Evolutionary conservation across 2,329 filamentous ascomycete genomes (phyloP).

Genomic region (Fusarium tuaranense): DNA sequence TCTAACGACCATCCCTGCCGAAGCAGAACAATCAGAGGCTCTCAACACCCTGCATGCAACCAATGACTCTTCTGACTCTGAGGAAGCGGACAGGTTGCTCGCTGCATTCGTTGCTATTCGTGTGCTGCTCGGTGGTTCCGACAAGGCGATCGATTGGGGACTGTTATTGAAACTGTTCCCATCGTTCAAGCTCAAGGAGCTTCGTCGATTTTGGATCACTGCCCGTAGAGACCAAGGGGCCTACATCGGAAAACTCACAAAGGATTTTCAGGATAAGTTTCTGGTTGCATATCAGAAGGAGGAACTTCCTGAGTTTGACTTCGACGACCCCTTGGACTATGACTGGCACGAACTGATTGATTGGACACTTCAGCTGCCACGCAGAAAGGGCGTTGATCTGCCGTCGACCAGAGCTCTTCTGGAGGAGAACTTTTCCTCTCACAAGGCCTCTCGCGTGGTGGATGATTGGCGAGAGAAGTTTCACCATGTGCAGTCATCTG

Average conservation of each 20-base stretch:
- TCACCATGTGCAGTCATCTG: constrained; percentile 64
- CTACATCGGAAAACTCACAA: constrained; percentile 65
- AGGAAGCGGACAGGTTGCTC: constrained; percentile 54
- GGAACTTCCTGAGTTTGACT: constrained; percentile 72
- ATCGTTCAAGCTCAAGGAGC: constrained; percentile 59
- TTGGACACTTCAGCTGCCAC: constrained; percentile 71
- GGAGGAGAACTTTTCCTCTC: constrained; percentile 55
- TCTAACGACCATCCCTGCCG: constrained; percentile 43
- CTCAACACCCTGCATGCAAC: background rate
- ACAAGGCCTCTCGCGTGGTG: constrained; percentile 47
- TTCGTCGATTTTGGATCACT: constrained; percentile 67
- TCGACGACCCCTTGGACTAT: constrained; percentile 71
- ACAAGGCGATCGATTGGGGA: constrained; percentile 71
- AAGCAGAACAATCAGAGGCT: constrained; percentile 5
- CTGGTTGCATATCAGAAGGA: constrained; percentile 73
- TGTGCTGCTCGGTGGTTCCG: constrained; percentile 69
- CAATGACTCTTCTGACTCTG: constrained; percentile 28
- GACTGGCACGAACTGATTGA: constrained; percentile 76
- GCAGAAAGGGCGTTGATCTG: constrained; percentile 59
- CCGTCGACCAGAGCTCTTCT: constrained; percentile 61
- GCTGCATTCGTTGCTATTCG: constrained; percentile 69
- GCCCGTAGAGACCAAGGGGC: constrained; percentile 63
- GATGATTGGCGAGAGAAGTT: constrained; percentile 68
- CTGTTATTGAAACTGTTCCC: constrained; percentile 68
- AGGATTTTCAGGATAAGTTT: constrained; percentile 74